Evolutionary conservation across 306 rosid species (phyloP), one percentile per base, ranked within the genome.

Genomic region (Inga leiocalycina): DNA sequence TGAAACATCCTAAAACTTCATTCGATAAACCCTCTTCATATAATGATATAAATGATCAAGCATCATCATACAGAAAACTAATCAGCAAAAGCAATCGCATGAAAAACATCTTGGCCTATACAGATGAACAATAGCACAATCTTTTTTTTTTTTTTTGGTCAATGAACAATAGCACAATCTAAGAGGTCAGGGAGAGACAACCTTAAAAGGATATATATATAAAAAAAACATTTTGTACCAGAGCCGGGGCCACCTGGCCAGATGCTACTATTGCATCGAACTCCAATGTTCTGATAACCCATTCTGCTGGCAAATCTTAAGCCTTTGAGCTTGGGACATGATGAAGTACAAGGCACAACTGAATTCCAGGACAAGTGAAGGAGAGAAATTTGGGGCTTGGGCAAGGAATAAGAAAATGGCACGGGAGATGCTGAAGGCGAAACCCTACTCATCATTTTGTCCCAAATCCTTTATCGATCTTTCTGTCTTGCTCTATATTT

Each of bases 391-490:
- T 20, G 64, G 79, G 88, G 78, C 85, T 85, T 81, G 24, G 87
- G 74, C 17, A 82, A 76, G 5, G 83, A 75, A 81, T 80, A 44
- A 27, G 78, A 59, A 71, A 78, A 71, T 39, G 82, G 20, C 65
- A 84, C 68, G 4, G 84, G 66, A 73, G 85, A 81, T 16, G 88
- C 86, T 5, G 91, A 73, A 83, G 88, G 76, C 19, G 87, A 81
- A 81, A 88, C n/a, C 57, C 88, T 79, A 70, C 85, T 72, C 94
- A 89, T 94, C 97, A 93, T 94, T 84, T 81, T 88, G 75, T 79
- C 81, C 24, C 71, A 43, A n/a, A 80, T 20, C 34, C 45, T 69
- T 3, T 22, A 73, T 72, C 44, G 68, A 35, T 62, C 68, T 13
- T 62, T 59, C 4, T 10, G 66, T n/a, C 65, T 3, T 54, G 22